Evolutionary conservation across 2,329 filamentous ascomycete species (phyloP).

Genomic region (Davidsoniella australis): DNA sequence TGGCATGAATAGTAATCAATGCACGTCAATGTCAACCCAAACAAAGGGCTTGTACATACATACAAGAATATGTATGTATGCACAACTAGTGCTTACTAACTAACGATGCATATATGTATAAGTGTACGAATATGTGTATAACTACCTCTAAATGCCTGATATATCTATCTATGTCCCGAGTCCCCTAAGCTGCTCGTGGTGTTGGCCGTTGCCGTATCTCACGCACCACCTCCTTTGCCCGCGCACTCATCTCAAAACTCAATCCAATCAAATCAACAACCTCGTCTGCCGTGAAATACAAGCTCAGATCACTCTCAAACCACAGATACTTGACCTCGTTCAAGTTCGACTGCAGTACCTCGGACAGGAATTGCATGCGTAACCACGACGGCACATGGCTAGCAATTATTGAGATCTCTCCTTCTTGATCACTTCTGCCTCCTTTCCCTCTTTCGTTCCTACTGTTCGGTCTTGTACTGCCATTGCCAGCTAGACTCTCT

Average conservation of each 20-base stretch:
- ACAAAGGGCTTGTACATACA: too few species aligned
- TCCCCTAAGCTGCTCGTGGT: constrained; percentile 2
- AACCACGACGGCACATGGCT: constrained; percentile 47
- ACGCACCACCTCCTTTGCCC: constrained; percentile 38
- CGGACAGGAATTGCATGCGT: constrained; percentile 44
- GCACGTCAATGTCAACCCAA: too few species aligned
- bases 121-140: too few species aligned
- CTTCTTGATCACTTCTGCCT: constrained; percentile 14
- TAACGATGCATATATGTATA: too few species aligned
- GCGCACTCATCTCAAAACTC: constrained; percentile 46
- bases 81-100: too few species aligned
- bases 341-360: constrained; percentile 49
- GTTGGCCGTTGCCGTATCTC: constrained; percentile 40
- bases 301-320: constrained; percentile 47
- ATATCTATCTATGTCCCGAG: background rate
- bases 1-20: too few species aligned
- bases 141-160: background rate
- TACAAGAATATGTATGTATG: too few species aligned
- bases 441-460: too few species aligned
- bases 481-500: too few species aligned
- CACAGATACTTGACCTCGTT: constrained; percentile 46
- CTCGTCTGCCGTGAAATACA: constrained; percentile 44
- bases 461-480: too few species aligned
- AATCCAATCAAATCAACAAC: constrained; percentile 44
- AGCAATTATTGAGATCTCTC: constrained; percentile 35